phyloP scores from a whole-genome alignment of 208 protist genomes.

The Wallacemonas sp. region DNA sequence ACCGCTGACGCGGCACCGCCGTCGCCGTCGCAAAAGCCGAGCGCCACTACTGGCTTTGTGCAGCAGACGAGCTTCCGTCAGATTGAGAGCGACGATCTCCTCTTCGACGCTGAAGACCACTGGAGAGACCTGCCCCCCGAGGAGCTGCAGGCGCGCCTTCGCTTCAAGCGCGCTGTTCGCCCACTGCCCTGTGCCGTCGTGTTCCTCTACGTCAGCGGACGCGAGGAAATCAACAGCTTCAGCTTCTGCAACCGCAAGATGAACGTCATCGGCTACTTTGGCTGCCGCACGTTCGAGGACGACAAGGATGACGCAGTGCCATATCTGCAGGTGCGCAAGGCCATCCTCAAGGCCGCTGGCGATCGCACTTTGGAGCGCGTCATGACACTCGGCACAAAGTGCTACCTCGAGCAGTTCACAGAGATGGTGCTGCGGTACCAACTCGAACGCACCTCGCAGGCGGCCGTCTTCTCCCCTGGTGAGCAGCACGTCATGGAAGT shows the following conservation, averaged over 20 bases:
- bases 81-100: slow-evolving; percentile 1
- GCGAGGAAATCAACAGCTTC: slow-evolving; percentile 66
- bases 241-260: slow-evolving; percentile 51
- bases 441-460: slow-evolving; percentile 7
- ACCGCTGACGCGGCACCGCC: not conserved
- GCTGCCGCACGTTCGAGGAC: slow-evolving; percentile 43
- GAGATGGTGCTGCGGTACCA: slow-evolving; percentile 31
- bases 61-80: slow-evolving; percentile 12
- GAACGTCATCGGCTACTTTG: slow-evolving; percentile 79
- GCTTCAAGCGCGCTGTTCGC: slow-evolving; percentile 50
- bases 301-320: slow-evolving; percentile 34
- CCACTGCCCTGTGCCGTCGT: slow-evolving; percentile 62
- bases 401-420: slow-evolving; percentile 48
- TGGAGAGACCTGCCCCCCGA: slow-evolving; percentile 7
- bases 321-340: slow-evolving; percentile 52
- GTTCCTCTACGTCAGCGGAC: slow-evolving; percentile 65
- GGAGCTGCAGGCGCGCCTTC: slow-evolving; percentile 1
- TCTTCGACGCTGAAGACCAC: slow-evolving; percentile 15
- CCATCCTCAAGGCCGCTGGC: slow-evolving; percentile 70
- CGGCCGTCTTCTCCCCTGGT: slow-evolving; percentile 7
- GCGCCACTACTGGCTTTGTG: not conserved
- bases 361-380: slow-evolving; percentile 72
- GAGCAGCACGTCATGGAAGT: not conserved
- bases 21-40: not conserved
- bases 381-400: slow-evolving; percentile 49